Conservation (phyloP, 1,284 basidiomycete species). For the Sanguinoderma infundibulare region DNA sequence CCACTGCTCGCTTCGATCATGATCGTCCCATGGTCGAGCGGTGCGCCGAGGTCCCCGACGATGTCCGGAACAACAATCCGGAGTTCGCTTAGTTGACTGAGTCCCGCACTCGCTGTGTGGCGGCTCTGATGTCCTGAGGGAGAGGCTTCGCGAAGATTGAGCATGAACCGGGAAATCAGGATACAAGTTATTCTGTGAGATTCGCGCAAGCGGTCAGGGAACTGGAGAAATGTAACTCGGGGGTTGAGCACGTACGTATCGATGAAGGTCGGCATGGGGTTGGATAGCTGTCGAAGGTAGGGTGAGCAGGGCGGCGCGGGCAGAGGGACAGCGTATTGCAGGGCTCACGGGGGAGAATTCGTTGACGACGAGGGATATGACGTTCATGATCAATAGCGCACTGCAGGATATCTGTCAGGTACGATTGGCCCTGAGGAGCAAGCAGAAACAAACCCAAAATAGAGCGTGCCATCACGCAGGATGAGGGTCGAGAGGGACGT, state of each 20-base stretch:
- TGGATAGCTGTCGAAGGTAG: slow-evolving; percentile 2
- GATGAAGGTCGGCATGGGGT: slow-evolving; percentile 19
- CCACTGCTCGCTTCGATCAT: not conserved
- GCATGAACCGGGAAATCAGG: slow-evolving; percentile 23
- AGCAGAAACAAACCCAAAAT: slow-evolving; percentile 15
- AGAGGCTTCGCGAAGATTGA: slow-evolving; percentile 21
- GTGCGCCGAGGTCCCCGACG: slow-evolving; percentile 24
- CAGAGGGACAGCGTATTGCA: not conserved
- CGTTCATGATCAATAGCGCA: slow-evolving; percentile 12
- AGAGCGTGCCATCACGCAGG: slow-evolving; percentile 20
- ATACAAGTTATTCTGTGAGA: slow-evolving; percentile 16
- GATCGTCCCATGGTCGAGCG: slow-evolving; percentile 9
- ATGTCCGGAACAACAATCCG: slow-evolving; percentile 13
- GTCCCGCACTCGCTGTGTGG: not conserved
- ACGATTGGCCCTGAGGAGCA: not conserved
- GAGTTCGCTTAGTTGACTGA: slow-evolving; percentile 8
- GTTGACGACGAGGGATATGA: slow-evolving; percentile 9
- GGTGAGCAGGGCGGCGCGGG: too few species aligned
- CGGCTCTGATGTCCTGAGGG: not conserved
- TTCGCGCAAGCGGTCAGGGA: not conserved
- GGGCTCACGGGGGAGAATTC: slow-evolving; percentile 11
- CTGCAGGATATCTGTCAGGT: not conserved
- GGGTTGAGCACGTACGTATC: slow-evolving; percentile 19
- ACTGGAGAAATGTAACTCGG: too few species aligned
- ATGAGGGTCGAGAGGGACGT: slow-evolving; percentile 12